Evolutionary conservation across 345 rosid species (phyloP).

Genomic region (Gossypium mustelinum): DNA sequence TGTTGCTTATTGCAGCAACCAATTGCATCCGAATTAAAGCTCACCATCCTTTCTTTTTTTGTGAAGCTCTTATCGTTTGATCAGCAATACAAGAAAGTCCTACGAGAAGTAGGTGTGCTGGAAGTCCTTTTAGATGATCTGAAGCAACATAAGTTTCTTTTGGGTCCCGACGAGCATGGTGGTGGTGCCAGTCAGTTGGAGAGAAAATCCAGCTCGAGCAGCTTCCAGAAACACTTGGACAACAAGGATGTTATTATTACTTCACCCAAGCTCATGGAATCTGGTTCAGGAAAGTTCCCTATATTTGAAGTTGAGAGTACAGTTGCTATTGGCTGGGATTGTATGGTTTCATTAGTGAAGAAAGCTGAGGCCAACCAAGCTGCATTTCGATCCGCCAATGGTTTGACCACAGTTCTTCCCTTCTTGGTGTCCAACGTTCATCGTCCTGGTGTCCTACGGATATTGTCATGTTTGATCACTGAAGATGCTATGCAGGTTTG

Average conservation of each 20-base stretch:
- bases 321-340: conserved; percentile 89
- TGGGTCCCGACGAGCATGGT: conserved; percentile 57
- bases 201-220: conserved; percentile 62
- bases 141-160: conserved; percentile 88
- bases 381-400: conserved; percentile 84
- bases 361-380: conserved; percentile 91
- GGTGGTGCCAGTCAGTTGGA: conserved; percentile 45
- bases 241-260: conserved; percentile 79
- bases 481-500: conserved; percentile 87
- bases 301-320: conserved; percentile 85
- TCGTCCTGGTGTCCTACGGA: conserved; percentile 86
- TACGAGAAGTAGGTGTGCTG: conserved; percentile 95
- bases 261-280: conserved; percentile 85
- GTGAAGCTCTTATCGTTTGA: conserved; percentile 96
- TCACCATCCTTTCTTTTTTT: conserved; percentile 86
- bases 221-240: conserved; percentile 83
- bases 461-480: conserved; percentile 86
- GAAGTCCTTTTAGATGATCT: conserved; percentile 93
- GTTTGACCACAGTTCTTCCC: conserved; percentile 78
- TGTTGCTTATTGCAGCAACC: conserved; percentile 98
- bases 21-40: conserved; percentile 83
- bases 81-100: conserved; percentile 95
- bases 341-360: conserved; percentile 84
- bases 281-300: conserved; percentile 72
- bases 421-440: conserved; percentile 76